phyloP scores from a whole-genome alignment of 1,284 basidiomycete genomes.

The Kalmanozyma brasiliensis region DNA sequence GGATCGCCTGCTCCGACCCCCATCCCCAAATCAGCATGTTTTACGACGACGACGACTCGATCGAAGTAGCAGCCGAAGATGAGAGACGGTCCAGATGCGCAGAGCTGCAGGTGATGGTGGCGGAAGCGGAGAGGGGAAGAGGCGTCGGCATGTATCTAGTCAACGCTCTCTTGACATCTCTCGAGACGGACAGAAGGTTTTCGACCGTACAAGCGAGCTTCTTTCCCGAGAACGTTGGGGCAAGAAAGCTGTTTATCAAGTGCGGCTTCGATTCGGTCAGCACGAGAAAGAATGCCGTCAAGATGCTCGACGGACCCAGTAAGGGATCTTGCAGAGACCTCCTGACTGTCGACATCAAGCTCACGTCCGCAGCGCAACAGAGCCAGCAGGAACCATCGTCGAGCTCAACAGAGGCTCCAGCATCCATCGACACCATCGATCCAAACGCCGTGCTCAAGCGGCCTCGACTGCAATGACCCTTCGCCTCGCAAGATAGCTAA shows the following conservation, averaged over 20 bases:
- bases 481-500: neutral
- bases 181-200: conserved; percentile 14
- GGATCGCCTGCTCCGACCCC: conserved; percentile 33
- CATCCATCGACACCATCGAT: conserved; percentile 19
- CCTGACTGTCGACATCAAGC: conserved; percentile 16
- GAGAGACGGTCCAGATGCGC: conserved; percentile 15
- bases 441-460: conserved; percentile 31
- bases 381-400: conserved; percentile 1
- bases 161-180: conserved; percentile 17
- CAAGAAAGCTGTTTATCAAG: conserved; percentile 11
- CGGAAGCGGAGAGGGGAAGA: conserved; percentile 20
- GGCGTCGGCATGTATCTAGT: conserved; percentile 29
- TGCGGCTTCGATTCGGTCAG: conserved; percentile 12
- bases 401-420: neutral
- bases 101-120: conserved; percentile 41
- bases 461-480: conserved; percentile 12
- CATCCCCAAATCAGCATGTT: conserved; percentile 11
- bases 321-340: conserved; percentile 36
- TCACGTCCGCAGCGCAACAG: conserved; percentile 12
- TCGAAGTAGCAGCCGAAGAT: neutral
- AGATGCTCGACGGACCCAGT: conserved; percentile 31
- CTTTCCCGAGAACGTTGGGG: conserved; percentile 29
- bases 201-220: conserved; percentile 36
- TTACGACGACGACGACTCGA: conserved; percentile 7
- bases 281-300: conserved; percentile 8